Evolutionary conservation across 495 filamentous ascomycete genomes (phyloP), one percentile per base, ranked within the genome.

Genomic region (Patellaria atrata): DNA sequence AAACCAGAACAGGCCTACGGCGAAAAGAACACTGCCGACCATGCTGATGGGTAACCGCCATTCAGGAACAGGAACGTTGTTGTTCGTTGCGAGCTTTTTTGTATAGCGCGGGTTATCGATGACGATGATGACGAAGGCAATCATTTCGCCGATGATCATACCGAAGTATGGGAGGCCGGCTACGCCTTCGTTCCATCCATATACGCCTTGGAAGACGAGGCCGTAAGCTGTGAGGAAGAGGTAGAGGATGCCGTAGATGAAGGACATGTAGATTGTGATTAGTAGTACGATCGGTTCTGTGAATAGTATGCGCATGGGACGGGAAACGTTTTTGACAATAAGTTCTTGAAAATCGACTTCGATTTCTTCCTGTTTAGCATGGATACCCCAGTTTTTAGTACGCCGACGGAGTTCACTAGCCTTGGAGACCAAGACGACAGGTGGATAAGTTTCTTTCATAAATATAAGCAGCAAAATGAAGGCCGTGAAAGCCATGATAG

Each of bases 41-140:
- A 45, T 41, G 0, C 28, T 25, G 18, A 41, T 37, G 1, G 45
- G 45, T 5, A 48, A 17, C 10, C 45, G 35, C 41, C 41, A 44
- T 24, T 48, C 45, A 2, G 45, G 41, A 11, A 48, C 37, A 8
- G 45, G 45, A 10, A 41, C 36, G 22, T 44, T 44, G 28, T 48
- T 41, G 29, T 48, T 48, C 3, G 41, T 37, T 8, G 21, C 67
- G 11, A 82, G 63, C 56, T 82, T 83, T 29, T 64, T 62, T 43
- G 52, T 57, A 34, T 71, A 71, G 1, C 23, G 20, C 10, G 41
- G 37, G 22, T 48, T 48, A 3, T 42, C 31, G 3, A 44, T 13
- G 30, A 61, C 43, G 19, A 60, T 55, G 27, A 53, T 50, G 11
- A 49, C 7, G 10, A 54, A 56, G 14, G 55, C 61, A 27, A 58